A percentile compares a stretch with the other conserved stretches of the same genome.
phyloP scores from a whole-genome alignment of 352 stramenopile species.

The Phytophthora fragariae region DNA sequence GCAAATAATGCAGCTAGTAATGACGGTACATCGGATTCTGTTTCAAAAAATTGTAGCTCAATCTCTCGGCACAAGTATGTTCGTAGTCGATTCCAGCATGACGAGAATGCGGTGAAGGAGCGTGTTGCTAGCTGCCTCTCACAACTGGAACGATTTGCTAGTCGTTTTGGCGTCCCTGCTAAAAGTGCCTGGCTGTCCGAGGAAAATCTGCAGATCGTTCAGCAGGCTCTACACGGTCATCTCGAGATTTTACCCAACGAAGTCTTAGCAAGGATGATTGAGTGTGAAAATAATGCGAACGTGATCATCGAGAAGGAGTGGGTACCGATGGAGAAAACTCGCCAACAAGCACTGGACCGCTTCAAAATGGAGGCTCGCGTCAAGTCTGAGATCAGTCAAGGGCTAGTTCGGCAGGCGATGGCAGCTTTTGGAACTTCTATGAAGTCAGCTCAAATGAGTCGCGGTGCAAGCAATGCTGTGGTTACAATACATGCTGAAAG shows the following conservation, averaged over 20 bases:
- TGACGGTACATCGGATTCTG: not conserved
- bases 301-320: conserved; percentile 61
- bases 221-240: conserved; percentile 65
- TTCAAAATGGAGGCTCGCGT: conserved; percentile 42
- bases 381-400: conserved; percentile 55
- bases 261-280: conserved; percentile 66
- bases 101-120: conserved; percentile 51
- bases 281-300: conserved; percentile 58
- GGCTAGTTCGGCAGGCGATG: conserved; percentile 65
- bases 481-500: not conserved
- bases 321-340: conserved; percentile 60
- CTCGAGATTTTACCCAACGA: conserved; percentile 62
- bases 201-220: conserved; percentile 57
- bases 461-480: not conserved
- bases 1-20: conserved; percentile 18
- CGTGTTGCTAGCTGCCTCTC: conserved; percentile 45
- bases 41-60: conserved; percentile 40
- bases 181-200: conserved; percentile 52
- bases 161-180: conserved; percentile 56
- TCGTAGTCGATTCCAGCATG: conserved; percentile 57
- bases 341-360: conserved; percentile 51
- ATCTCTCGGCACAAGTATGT: conserved; percentile 56
- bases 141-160: conserved; percentile 51
- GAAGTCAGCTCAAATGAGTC: conserved; percentile 1
- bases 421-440: conserved; percentile 12